Conservation (phyloP, 1,139 yeast genomes). For the Pichia sp. region DNA sequence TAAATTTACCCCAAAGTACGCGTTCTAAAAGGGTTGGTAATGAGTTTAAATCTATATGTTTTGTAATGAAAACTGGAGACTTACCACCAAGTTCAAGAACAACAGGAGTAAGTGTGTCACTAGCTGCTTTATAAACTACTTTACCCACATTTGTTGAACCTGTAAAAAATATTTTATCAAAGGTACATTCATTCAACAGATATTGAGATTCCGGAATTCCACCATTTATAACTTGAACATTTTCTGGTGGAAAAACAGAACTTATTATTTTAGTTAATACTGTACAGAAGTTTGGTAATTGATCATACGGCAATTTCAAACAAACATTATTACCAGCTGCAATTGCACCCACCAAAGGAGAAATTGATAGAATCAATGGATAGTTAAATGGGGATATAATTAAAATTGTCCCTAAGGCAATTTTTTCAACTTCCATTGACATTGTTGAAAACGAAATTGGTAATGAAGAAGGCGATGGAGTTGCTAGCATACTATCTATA, state of each 20-base stretch:
- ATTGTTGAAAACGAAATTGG: slow-evolving; percentile 44
- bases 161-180: slow-evolving; percentile 82
- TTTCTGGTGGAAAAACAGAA: slow-evolving; percentile 44
- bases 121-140: slow-evolving; percentile 75
- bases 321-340: slow-evolving; percentile 85
- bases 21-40: slow-evolving; percentile 54
- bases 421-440: slow-evolving; percentile 49
- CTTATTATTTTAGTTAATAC: slow-evolving; percentile 52
- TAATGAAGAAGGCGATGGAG: slow-evolving; percentile 39
- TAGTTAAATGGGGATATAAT: slow-evolving; percentile 84
- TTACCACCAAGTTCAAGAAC: slow-evolving; percentile 91
- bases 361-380: slow-evolving; percentile 60
- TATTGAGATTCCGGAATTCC: slow-evolving; percentile 62
- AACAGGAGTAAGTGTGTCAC: slow-evolving; percentile 74
- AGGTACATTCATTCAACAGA: slow-evolving; percentile 53
- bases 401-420: slow-evolving; percentile 72
- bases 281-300: slow-evolving; percentile 56
- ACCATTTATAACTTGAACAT: slow-evolving; percentile 65
- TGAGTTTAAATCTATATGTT: slow-evolving; percentile 35
- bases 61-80: slow-evolving; percentile 70
- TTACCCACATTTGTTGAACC: slow-evolving; percentile 76
- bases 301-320: slow-evolving; percentile 67
- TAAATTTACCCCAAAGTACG: slow-evolving; percentile 69
- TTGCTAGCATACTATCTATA: slow-evolving; percentile 58
- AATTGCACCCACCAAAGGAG: slow-evolving; percentile 73